Conservation (phyloP, 805 yeast genomes). For the Candida ponderosae region DNA sequence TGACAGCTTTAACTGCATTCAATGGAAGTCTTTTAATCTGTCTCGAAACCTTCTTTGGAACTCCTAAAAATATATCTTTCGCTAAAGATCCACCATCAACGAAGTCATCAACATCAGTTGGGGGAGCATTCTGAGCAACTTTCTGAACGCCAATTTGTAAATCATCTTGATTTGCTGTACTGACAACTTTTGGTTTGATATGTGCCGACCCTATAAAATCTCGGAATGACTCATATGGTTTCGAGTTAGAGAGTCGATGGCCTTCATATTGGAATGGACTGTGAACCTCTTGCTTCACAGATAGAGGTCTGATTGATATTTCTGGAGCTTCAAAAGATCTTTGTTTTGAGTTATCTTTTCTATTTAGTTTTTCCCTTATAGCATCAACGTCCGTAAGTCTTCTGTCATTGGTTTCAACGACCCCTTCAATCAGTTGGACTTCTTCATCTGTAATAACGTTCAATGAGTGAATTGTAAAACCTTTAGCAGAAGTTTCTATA, state of each 20-base stretch:
- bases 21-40: neutral
- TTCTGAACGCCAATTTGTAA: slow-evolving; percentile 3
- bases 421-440: too few species aligned
- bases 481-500: slow-evolving; percentile 74
- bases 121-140: slow-evolving; percentile 15
- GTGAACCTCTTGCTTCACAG: slow-evolving; percentile 7
- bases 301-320: slow-evolving; percentile 33
- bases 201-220: slow-evolving; percentile 6
- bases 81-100: neutral
- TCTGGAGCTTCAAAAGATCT: slow-evolving; percentile 47
- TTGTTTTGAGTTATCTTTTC: slow-evolving; percentile 24
- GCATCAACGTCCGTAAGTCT: too few species aligned
- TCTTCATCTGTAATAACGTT: too few species aligned
- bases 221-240: slow-evolving; percentile 6
- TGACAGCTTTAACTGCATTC: neutral
- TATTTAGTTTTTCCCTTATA: slow-evolving; percentile 53
- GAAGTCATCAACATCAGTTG: slow-evolving; percentile 3
- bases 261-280: slow-evolving; percentile 12
- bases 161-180: slow-evolving; percentile 4
- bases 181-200: slow-evolving; percentile 8
- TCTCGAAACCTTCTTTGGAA: neutral
- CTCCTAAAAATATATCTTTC: neutral
- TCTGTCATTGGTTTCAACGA: too few species aligned
- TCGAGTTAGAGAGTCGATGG: slow-evolving; percentile 1
- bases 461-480: slow-evolving; percentile 67